Evolutionary conservation across 495 filamentous ascomycete species (phyloP), one percentile per base, ranked within the genome.

Genomic region (Penicillium goetzii): DNA sequence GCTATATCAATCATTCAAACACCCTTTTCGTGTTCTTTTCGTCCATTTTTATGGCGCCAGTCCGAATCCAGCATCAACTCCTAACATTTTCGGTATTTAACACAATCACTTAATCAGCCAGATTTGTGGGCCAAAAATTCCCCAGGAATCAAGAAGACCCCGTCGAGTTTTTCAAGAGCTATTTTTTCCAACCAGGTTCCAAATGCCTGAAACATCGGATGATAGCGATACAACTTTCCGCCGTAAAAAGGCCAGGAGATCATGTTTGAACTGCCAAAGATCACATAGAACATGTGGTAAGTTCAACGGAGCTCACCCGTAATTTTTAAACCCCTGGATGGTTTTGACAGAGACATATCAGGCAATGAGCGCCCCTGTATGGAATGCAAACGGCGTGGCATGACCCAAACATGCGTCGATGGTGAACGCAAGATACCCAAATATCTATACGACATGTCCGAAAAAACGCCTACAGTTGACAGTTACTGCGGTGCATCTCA

Each of bases 311-410:
- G 8, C 41, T 15, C 7, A 2, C 41, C n/a, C 7, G n/a, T 19
- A 10, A 43, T 21, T 6, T n/a, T 43, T 9, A 4, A n/a, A 9
- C n/a, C 41, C 1, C 0, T 19, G 8, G 10, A 43, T 1, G 21
- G 19, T 25, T 34, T 49, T 60, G 14, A 62, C 21, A 19, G 12
- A 10, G 4, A 0, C 15, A 19, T 3, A 32, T 15, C 32, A 66
- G 64, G 64, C 26, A 63, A 66, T 49, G 60, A 66, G 30, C 41
- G 64, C 3, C 64, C 64, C 19, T 66, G 64, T 33, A 25, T 28
- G 17, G 30, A 56, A 60, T 66, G 64, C 33, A 50, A 34, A 2
- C 59, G 40, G 9, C 64, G 59, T 3, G 56, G 40, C 23, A 43
- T 63, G 33, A 25, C 59, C 49, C n/a, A 30, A 8, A 49, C 43